phyloP scores from a whole-genome alignment of 164 flowering plant species.

The Piper betle region DNA sequence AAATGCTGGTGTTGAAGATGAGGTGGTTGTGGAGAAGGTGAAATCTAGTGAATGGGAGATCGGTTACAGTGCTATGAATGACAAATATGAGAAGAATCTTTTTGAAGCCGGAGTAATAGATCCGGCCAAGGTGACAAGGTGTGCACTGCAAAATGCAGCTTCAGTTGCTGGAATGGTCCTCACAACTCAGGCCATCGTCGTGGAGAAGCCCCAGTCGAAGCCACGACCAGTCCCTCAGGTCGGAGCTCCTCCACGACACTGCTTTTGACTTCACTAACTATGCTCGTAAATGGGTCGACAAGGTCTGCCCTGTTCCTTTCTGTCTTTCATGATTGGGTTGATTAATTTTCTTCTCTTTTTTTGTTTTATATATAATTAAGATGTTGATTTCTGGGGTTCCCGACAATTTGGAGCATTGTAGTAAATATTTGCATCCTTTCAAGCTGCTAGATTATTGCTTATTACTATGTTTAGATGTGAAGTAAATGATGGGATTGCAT shows the following conservation, averaged over 20 bases:
- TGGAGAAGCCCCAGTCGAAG: constrained; percentile 22
- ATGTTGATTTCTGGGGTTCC: background rate
- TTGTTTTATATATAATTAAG: background rate
- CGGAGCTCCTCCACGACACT: constrained; percentile 79
- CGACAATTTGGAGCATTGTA: background rate
- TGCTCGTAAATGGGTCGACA: constrained; percentile 80
- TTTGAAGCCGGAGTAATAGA: no score
- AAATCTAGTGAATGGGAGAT: no score
- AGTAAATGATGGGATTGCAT: background rate
- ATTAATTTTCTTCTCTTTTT: background rate
- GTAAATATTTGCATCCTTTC: background rate
- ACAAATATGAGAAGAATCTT: no score
- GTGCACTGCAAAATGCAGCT: no score
- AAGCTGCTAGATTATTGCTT: background rate
- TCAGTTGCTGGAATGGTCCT: no score
- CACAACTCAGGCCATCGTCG: constrained; percentile 20
- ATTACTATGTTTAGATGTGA: background rate
- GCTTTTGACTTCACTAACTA: constrained; percentile 71
- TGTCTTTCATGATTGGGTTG: no score
- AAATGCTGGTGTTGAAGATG: no score
- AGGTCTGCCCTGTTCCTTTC: constrained; percentile 22
- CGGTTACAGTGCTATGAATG: no score
- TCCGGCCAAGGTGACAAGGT: no score
- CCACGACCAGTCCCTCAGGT: constrained; percentile 38
- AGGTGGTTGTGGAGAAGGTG: no score